Evolutionary conservation across 2,329 filamentous ascomycete species (phyloP), one percentile per base, ranked within the genome.

Genomic region (Aspergillus puulaauensis): DNA sequence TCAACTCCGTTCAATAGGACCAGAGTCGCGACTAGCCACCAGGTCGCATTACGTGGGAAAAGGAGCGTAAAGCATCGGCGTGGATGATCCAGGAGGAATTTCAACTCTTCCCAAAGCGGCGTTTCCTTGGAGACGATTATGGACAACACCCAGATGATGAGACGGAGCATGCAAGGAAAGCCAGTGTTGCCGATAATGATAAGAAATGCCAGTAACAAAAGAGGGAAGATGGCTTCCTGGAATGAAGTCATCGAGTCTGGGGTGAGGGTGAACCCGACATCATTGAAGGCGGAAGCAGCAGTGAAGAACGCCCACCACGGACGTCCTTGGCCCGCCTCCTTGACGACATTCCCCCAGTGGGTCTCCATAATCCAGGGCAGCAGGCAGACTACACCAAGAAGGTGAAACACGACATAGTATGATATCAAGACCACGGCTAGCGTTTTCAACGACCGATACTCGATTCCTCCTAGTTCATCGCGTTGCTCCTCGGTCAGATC

Each of bases 171-270:
- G 68, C 95, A 90, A 0, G 93, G 95, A 66, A 98, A 98, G 0
- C 90, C 95, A 0, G 93, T 98, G 69, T 98, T 98, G 56, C 93
- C 93, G 60, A 96, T 91, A 60, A 98, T 86, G 70, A 98, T 95
- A 43, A 98, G 83, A 66, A 96, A 96, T 6, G 86, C 86, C 75
- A 92, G 86, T 44, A 95, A 71, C 21, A 97, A 79, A 46, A 98
- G 79, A 0, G 89, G 86, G 66, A 91, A 89, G 6, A 89, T 80
- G 1, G 91, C 90, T 8, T 79, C 83, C 65, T 91, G 87, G 73
- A 98, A 98, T 0, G 91, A 93, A 43, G 86, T 83, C 92, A 99
- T 97, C 65, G 92, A 97, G 75, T 98, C 90, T 0, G 93, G 89
- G 0, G 92, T 98, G 63, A 99, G 79, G 2, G 93, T 93, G 66